Base-by-base conservation (phyloP, 2,329 filamentous ascomycete species). In the Bipolaris oryzae region DNA sequence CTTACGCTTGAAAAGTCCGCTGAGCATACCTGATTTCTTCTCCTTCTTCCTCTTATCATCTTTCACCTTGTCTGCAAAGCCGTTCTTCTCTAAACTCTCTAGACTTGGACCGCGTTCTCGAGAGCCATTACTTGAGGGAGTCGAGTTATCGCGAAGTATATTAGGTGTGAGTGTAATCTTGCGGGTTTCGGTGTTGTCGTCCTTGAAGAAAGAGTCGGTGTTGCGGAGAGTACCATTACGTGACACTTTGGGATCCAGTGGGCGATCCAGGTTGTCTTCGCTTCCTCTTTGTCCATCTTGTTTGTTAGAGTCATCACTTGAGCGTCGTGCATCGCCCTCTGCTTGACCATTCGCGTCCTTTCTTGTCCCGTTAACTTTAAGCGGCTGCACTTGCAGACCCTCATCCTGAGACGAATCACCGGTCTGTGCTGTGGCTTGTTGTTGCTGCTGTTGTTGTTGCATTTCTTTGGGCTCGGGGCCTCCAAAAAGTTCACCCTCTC, bases 81-180 rank as follows among this genome's bases (percentile, higher is more conserved):
- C 82, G 33, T 85, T 79, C 77, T 90, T 92, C 55, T 92, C 89
- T 49, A 91, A 82, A 55, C 87, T 88, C 61, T 96, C 92, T 43
- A 96, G 80, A 72, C 91, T 94, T 74, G 84, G 86, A 73, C 69
- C 67, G 81, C 87, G 82, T 57, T 81, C 78, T 28, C 71, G 73
- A 42, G 70, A 66, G 45, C 76, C 67, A 56, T 74, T 68, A 4
- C 75, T 72, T 21, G 75, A 70, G 11, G 69, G 71, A 55, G 71
- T 81, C 10, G 80, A 80, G 62, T 97, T 93, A 64, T 98, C 94
- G 39, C 94, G 88, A 38, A 98, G 80, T 50, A 99, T 79, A 66
- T 96, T 96, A 1, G 95, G 95, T 3, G 95, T 99, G 42, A 99
- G 84, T 0, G 93, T 96, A 65, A 99, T 98, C 80, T 98, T 98